phyloP scores from a whole-genome alignment of 2,329 filamentous ascomycete species.

The Lasiodiplodia sp. region DNA sequence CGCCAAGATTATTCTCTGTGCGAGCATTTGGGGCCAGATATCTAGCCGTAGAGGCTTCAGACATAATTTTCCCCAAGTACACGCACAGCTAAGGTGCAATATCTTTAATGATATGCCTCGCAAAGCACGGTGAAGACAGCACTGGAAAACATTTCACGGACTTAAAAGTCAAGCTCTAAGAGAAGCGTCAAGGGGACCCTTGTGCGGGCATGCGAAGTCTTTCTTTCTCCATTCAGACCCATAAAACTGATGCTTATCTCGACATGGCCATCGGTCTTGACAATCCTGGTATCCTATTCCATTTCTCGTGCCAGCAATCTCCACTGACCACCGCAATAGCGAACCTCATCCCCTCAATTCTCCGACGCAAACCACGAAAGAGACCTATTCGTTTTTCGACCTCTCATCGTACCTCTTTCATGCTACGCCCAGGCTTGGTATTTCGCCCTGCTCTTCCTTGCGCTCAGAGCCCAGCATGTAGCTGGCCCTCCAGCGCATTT shows the following conservation, averaged over 20 bases:
- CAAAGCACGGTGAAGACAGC: neutral
- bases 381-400: neutral
- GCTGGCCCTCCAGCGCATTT: constrained; percentile 86
- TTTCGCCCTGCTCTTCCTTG: constrained; percentile 84
- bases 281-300: constrained; percentile 18
- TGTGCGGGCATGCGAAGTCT: neutral
- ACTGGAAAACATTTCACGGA: neutral
- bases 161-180: neutral
- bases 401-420: constrained; percentile 15
- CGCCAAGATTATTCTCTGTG: too few species aligned
- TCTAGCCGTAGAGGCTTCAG: too few species aligned
- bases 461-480: constrained; percentile 72
- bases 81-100: too few species aligned
- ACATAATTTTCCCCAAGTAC: too few species aligned
- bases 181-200: neutral
- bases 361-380: neutral
- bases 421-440: constrained; percentile 75
- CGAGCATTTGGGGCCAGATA: too few species aligned
- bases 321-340: neutral
- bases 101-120: too few species aligned
- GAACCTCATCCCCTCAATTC: neutral
- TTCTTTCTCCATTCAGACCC: neutral
- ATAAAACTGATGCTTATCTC: neutral
- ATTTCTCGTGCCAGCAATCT: neutral
- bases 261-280: neutral